phyloP scores from a whole-genome alignment of 352 stramenopile genomes.

The Phytophthora quininea region DNA sequence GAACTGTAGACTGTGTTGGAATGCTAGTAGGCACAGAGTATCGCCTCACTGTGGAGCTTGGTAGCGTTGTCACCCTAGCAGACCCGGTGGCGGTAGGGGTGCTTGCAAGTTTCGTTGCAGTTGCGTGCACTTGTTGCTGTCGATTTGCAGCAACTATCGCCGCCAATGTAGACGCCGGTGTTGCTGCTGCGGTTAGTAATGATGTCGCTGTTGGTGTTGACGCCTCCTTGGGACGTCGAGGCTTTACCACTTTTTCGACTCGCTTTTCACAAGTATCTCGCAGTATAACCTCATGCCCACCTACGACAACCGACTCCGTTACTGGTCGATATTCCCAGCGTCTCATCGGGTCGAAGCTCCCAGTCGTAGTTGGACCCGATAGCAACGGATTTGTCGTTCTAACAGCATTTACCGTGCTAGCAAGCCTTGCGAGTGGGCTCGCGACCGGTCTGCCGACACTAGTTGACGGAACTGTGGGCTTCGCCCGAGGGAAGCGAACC shows the following conservation, averaged over 20 bases:
- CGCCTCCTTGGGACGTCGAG: conserved; percentile 31
- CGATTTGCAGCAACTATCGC: too few species aligned
- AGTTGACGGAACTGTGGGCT: conserved; percentile 25
- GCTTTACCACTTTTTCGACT: conserved; percentile 63
- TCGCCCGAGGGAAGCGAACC: conserved; percentile 34
- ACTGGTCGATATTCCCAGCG: conserved; percentile 50
- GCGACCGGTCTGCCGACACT: conserved; percentile 8
- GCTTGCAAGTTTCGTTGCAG: not conserved
- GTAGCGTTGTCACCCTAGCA: not conserved
- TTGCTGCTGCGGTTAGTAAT: conserved; percentile 26
- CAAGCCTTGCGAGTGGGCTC: too few species aligned
- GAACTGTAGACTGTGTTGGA: too few species aligned
- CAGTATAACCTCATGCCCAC: conserved; percentile 50
- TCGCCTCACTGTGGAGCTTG: too few species aligned
- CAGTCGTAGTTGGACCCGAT: not conserved
- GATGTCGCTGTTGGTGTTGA: conserved; percentile 26
- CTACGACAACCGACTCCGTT: conserved; percentile 57
- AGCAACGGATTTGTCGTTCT: too few species aligned
- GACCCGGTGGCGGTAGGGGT: not conserved
- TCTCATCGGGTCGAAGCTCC: conserved; percentile 12
- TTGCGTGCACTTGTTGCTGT: too few species aligned
- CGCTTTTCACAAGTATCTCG: conserved; percentile 68
- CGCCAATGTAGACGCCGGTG: too few species aligned
- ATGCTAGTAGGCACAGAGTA: too few species aligned
- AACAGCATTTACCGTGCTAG: too few species aligned